Percentiles rank a stretch among this genome's conserved stretches.
phyloP scores from a whole-genome alignment of 306 rosid genomes.

The Cotoneaster glaucophyllus region DNA sequence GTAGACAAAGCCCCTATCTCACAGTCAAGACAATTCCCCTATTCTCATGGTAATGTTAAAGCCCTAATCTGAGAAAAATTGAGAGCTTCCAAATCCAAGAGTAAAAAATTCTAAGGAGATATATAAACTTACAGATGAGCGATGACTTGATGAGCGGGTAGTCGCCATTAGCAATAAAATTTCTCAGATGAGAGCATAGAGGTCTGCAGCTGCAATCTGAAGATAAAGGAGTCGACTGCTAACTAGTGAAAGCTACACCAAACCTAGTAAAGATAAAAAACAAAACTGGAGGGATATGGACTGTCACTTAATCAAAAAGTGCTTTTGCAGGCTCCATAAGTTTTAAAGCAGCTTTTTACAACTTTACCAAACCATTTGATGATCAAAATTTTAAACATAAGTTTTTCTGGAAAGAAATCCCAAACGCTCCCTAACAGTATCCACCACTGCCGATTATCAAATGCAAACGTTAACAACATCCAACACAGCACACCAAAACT shows the following conservation, averaged over 20 bases:
- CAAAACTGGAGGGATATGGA: background rate
- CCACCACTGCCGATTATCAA: conserved; percentile 22
- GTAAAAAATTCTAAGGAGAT: background rate
- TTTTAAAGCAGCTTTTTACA: background rate
- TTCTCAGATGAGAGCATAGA: background rate
- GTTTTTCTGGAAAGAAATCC: background rate
- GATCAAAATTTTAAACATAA: background rate
- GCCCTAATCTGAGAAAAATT: background rate
- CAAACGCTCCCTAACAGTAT: conserved; percentile 7
- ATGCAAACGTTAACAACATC: conserved; percentile 15
- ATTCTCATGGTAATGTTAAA: background rate
- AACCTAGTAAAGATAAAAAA: background rate
- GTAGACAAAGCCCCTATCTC: background rate
- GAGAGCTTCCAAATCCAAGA: background rate
- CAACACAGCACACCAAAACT: conserved; percentile 25
- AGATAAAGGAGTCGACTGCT: background rate
- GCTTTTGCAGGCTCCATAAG: background rate
- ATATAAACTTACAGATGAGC: background rate
- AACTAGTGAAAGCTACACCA: background rate
- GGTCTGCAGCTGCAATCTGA: background rate
- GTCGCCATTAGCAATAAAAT: background rate
- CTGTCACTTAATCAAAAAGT: background rate
- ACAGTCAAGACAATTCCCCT: background rate
- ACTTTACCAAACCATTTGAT: background rate
- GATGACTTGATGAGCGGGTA: background rate